Base-by-base conservation (phyloP, 2,329 filamentous ascomycete species). In the Phoma sp. region DNA sequence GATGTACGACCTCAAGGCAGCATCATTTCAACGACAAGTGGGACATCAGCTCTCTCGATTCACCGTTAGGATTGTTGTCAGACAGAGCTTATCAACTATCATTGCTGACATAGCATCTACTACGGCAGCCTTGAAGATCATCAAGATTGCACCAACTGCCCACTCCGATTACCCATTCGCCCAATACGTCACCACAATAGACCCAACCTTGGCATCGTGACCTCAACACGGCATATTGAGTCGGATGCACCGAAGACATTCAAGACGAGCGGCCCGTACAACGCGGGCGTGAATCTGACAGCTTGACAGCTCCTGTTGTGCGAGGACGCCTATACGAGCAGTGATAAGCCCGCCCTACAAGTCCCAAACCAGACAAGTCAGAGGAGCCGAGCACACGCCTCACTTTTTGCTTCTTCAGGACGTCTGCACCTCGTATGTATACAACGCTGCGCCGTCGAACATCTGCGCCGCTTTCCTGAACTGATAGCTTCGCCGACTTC, bases 241-340 rank as follows among this genome's bases (percentile, higher is more conserved):
- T 57, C 57, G 61, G 45, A 60, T 61, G 59, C 35, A 44, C 60
- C 47, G 40, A 50, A 51, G 50, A 27, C 35, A 41, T 46, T 47
- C 37, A 38, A 39, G 7, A 19, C n/a, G 29, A 22, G 37, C 40
- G 19, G n/a, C 1, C 17, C 43, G 51, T 43, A 58, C 53, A 41
- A 53, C 48, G 57, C 59, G 36, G 44, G n/a, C 29, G 32, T 43
- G 27, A 38, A 38, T 51, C 49, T 65, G 63, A 65, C 64, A 65
- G 57, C 43, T 60, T 68, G 65, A 68, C 62, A 68, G 65, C 61
- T 67, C 51, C 33, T 45, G 64, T 45, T 33, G 63, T 68, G 50
- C 63, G 61, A 65, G 62, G 56, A 51, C 24, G 24, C 13, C 17
- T 24, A 43, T 40, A 39, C 27, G 45, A 29, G 22, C 25, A 22